Base-by-base conservation (phyloP, 345 rosid species). In the Kernera saxatilis region DNA sequence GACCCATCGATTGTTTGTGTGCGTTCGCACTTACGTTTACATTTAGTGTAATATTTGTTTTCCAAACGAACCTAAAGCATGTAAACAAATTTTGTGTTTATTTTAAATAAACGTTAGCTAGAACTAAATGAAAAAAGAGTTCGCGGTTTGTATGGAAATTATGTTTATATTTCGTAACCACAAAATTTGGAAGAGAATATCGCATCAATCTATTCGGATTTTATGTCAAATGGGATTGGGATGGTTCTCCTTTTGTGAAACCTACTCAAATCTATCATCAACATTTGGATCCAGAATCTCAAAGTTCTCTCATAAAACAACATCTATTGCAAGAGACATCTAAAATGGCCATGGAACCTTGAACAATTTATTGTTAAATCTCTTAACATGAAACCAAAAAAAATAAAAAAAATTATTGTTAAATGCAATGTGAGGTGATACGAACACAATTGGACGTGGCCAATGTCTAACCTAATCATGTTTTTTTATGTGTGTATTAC, bases 381-480 rank as follows among this genome's bases (percentile, higher is more conserved):
- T n/a, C n/a, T n/a, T n/a, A n/a, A n/a, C n/a, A n/a, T n/a, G n/a
- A n/a, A n/a, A n/a, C n/a, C n/a, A n/a, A n/a, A n/a, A n/a, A n/a
- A n/a, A n/a, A n/a, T n/a, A n/a, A n/a, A n/a, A n/a, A n/a, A 43
- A 43, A n/a, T n/a, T 10, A 8, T 3, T 61, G 8, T 44, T 17
- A 9, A 15, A 9, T 10, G 26, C 48, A 10, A 68, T 14, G 53
- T 14, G 21, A 54, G 27, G 39, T 55, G 12, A 48, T 35, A 35
- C 2, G 23, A 58, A 33, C 57, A 69, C 19, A 26, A 58, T 11
- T 8, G 8, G 43, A 17, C 11, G 18, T 64, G 17, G 33, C 21
- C 45, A 58, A 73, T 45, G 43, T 36, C 19, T 44, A 72, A 55
- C 58, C 65, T 64, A 64, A 55, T 54, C 30, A 63, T 5, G 23